Conservation (phyloP, 306 rosid species). For the Medicago ruthenica region DNA sequence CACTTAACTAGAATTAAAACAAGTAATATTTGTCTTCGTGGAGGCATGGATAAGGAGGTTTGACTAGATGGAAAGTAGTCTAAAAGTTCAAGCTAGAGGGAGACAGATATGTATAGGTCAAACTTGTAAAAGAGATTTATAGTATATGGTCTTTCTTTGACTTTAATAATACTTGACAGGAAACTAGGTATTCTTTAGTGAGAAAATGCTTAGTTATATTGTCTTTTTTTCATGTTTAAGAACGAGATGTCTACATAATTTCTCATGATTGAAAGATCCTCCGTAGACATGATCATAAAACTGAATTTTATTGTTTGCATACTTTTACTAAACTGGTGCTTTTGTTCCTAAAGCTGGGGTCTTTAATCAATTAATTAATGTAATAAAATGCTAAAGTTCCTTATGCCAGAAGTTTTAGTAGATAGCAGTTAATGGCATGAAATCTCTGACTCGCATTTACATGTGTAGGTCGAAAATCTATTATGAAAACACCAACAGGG, state of each 20-base stretch:
- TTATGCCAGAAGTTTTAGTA: background rate
- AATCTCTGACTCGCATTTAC: constrained; percentile 42
- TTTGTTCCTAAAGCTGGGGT: too few relatives aligned
- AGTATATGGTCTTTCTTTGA: background rate
- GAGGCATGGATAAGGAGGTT: background rate
- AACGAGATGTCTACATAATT: background rate
- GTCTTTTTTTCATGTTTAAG: constrained; percentile 5
- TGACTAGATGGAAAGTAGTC: background rate
- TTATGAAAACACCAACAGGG: constrained; percentile 66
- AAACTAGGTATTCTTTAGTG: background rate
- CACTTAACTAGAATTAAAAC: background rate
- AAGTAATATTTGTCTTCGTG: background rate
- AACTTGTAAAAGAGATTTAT: background rate
- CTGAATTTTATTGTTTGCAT: too few relatives aligned
- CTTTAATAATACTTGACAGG: background rate
- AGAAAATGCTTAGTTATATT: background rate
- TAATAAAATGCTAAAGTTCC: constrained; percentile 14
- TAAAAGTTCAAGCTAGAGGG: background rate
- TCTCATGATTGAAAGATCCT: constrained; percentile 22
- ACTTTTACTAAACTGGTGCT: too few relatives aligned
- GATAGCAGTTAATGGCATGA: constrained; percentile 2
- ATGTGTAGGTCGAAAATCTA: constrained; percentile 77
- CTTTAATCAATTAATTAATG: too few relatives aligned
- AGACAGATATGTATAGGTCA: background rate
- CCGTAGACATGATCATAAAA: background rate